Percentiles rank a stretch among this genome's conserved stretches.
These are phyloP conservation scores for Pachyrhizus erosus DNA, from an alignment of 306 rosid species.

Conservation along the genomic window DNA sequence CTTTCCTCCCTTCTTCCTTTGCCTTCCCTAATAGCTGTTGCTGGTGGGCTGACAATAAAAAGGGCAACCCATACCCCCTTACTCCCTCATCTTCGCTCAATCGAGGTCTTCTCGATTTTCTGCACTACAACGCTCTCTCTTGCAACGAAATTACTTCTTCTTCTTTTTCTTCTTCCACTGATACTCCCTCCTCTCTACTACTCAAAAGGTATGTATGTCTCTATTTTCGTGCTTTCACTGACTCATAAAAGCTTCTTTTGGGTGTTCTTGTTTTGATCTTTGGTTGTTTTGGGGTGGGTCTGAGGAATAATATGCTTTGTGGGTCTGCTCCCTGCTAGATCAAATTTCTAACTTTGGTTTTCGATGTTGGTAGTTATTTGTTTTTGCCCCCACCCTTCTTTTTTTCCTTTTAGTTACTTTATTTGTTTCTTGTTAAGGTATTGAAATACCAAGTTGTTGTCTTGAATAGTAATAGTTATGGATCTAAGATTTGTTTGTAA, in stretches of 20 bases:
- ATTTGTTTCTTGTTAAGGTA: neutral
- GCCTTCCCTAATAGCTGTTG: slow-evolving; percentile 35
- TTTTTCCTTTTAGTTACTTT: neutral
- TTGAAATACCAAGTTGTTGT: slow-evolving; percentile 31
- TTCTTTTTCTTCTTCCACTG: slow-evolving; percentile 12
- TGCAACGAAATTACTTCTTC: slow-evolving; percentile 24
- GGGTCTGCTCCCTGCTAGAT: slow-evolving; percentile 46
- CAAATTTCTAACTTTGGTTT: slow-evolving; percentile 41
- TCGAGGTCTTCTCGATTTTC: slow-evolving; percentile 57
- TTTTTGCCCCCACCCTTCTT: neutral
- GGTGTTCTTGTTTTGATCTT: slow-evolving; percentile 22
- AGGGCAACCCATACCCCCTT: slow-evolving; percentile 34
- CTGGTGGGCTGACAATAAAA: slow-evolving; percentile 42
- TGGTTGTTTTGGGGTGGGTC: slow-evolving; percentile 23
- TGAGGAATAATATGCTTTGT: slow-evolving; percentile 12
- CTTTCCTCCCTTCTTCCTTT: slow-evolving; percentile 78
- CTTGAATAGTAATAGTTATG: slow-evolving; percentile 2
- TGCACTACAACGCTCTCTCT: neutral
- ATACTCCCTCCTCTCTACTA: no score
- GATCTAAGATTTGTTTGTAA: slow-evolving; percentile 5
- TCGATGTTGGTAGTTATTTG: slow-evolving; percentile 33
- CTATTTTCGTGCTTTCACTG: neutral
- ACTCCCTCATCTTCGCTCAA: slow-evolving; percentile 47
- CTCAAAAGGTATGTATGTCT: no score
- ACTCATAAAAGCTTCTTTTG: neutral